These are phyloP conservation scores for Crataegus laevigata DNA, from an alignment of 306 rosid genomes.

Conservation along the genomic window DNA sequence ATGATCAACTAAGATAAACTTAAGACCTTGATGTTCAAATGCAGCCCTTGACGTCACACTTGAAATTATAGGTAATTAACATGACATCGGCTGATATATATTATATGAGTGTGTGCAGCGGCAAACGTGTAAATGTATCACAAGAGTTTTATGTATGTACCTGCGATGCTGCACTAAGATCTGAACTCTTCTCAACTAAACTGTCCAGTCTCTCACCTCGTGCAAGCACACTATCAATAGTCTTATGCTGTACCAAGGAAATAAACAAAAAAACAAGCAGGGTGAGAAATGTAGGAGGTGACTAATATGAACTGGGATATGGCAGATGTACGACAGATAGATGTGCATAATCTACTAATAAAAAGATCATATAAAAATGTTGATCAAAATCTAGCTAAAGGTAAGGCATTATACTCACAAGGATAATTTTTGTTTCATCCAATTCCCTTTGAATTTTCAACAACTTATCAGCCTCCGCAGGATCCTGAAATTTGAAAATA, in stretches of 20 bases:
- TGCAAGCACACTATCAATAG: slow-evolving; percentile 95
- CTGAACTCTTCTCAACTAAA: slow-evolving; percentile 97
- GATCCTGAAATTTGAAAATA: slow-evolving; percentile 50
- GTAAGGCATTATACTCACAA: slow-evolving; percentile 45
- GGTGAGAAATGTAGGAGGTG: not conserved
- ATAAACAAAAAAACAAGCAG: not conserved
- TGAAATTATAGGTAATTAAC: not conserved
- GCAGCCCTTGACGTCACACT: not conserved
- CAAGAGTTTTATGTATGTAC: slow-evolving; percentile 23
- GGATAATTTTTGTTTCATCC: slow-evolving; percentile 98
- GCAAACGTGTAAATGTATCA: not conserved
- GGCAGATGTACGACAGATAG: not conserved
- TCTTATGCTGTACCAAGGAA: slow-evolving; percentile 64
- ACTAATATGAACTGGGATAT: not conserved
- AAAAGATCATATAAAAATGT: not conserved
- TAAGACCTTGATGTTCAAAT: not conserved
- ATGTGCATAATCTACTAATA: slow-evolving; percentile 3
- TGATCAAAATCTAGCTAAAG: not conserved
- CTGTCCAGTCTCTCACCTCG: slow-evolving; percentile 98
- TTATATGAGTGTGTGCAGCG: not conserved
- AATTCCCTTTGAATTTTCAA: slow-evolving; percentile 89
- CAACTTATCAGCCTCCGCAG: slow-evolving; percentile 97
- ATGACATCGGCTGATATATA: not conserved
- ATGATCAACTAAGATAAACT: not conserved
- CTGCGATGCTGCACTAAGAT: slow-evolving; percentile 97